A percentile compares a stretch with the other conserved stretches of the same genome.
phyloP scores from a whole-genome alignment of 1,284 basidiomycete genomes.

The Boletus holoroseus region DNA sequence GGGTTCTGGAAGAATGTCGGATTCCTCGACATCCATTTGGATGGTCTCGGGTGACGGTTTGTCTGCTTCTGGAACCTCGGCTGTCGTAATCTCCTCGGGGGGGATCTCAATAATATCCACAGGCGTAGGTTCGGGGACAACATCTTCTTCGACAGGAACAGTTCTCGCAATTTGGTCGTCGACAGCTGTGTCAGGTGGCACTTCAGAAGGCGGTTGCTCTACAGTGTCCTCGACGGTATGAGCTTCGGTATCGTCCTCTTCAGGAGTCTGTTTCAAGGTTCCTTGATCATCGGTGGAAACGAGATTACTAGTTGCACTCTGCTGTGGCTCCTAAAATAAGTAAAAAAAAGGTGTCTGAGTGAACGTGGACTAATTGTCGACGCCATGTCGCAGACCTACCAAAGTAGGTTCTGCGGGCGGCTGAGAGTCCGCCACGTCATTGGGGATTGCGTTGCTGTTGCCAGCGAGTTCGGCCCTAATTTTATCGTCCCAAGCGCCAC shows the following conservation, averaged over 20 bases:
- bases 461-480: conserved; percentile 42
- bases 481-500: conserved; percentile 61
- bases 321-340: conserved; percentile 14
- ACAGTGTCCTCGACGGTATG: conserved; percentile 4
- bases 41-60: conserved; percentile 1
- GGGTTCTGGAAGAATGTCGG: conserved; percentile 12
- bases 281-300: conserved; percentile 1
- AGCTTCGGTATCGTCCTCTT: conserved; percentile 4
- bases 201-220: conserved; percentile 1
- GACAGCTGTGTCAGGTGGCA: conserved; percentile 1
- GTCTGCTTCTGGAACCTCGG: conserved; percentile 12
- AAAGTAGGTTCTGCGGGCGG: background rate
- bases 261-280: background rate
- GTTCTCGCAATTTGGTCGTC: conserved; percentile 8
- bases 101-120: conserved; percentile 8
- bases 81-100: conserved; percentile 10
- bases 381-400: conserved; percentile 11
- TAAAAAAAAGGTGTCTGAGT: background rate
- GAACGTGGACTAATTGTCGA: background rate
- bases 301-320: conserved; percentile 4
- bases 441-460: conserved; percentile 5
- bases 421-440: conserved; percentile 13
- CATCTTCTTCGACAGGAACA: conserved; percentile 17
- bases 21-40: conserved; percentile 22
- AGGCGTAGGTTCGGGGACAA: conserved; percentile 4